Evolutionary conservation across 73 alveolate species (phyloP), one percentile per base, ranked within the genome.

Genomic region (Diophrys sp.): DNA sequence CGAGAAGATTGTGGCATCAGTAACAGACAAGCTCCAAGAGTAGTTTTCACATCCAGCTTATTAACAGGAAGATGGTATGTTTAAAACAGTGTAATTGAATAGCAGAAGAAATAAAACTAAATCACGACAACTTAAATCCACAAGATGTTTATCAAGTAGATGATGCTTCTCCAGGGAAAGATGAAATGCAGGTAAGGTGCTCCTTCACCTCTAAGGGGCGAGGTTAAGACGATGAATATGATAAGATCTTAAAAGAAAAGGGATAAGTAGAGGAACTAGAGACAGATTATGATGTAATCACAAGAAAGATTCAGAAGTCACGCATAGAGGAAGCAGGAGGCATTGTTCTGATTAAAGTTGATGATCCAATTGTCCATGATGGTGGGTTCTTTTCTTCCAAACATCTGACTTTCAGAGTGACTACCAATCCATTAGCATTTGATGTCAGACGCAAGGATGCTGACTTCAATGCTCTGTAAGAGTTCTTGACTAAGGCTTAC

Each of bases 341-440:
- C 31, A 5, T 5, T 62, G 27, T 71, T 11, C 25, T 28, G 8
- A 23, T 31, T 1, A 71, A 2, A 71, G 67, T 71, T 1, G 29
- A 28, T 44, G 81, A 73, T 24, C 77, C 85, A 24, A 34, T 27
- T 29, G 31, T 67, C n/a, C 18, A 23, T n/a, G 72, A 77, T 31
- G 85, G 71, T 54, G 85, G 85, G 31, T 77, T 57, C 70, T 67
- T 77, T 24, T 8, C 26, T 1, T 67, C 76, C 26, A 66, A 66
- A 54, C 55, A 77, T 33, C 78, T 66, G 2, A 67, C 77, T 2
- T 77, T 27, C 62, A 66, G 33, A 28, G 70, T 77, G 2, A 28
- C 26, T 2, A 77, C 85, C 18, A 30, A 31, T 8, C 85, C 85
- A 24, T 24, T 77, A 2, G 74, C 73, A 8, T 77, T 31, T 53